phyloP scores from a whole-genome alignment of 1,284 basidiomycete species.

The Austroboletus novae-zelandiae region DNA sequence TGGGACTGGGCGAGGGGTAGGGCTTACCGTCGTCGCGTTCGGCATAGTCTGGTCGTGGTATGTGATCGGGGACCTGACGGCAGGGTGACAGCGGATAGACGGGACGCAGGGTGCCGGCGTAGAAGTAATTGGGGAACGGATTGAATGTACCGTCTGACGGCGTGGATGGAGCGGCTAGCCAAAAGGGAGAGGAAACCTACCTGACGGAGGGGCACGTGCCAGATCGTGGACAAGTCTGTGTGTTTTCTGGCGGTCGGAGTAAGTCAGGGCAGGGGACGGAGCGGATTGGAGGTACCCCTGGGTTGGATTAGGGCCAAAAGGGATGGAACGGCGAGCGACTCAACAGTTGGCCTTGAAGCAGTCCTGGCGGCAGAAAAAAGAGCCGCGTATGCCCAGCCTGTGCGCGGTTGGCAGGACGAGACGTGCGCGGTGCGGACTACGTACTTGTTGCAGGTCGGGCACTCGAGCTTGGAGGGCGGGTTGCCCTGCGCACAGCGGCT shows the following conservation, averaged over 20 bases:
- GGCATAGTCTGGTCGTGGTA: constrained; percentile 79
- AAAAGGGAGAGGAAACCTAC: constrained; percentile 12
- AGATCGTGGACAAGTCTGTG: constrained; percentile 76
- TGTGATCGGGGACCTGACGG: constrained; percentile 70
- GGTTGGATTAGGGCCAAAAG: background rate
- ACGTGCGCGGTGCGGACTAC: no score
- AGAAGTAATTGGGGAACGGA: constrained; percentile 67
- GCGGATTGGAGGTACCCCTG: constrained; percentile 43
- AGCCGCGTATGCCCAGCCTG: constrained; percentile 77
- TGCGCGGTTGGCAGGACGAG: no score
- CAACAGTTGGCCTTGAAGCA: constrained; percentile 83
- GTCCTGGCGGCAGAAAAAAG: constrained; percentile 81
- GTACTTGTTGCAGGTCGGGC: constrained; percentile 81
- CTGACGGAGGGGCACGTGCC: constrained; percentile 41
- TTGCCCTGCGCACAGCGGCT: constrained; percentile 70
- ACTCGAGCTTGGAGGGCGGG: constrained; percentile 74
- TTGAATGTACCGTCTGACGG: constrained; percentile 65
- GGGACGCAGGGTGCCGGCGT: constrained; percentile 71
- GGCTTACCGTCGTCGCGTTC: constrained; percentile 54
- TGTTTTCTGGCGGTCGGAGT: constrained; percentile 57
- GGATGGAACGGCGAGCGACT: constrained; percentile 32
- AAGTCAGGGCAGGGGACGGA: background rate
- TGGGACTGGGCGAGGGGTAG: constrained; percentile 9
- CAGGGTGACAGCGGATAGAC: constrained; percentile 73
- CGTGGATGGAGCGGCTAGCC: background rate